Evolutionary conservation across 768 basidiomycete species (phyloP).

Genomic region (Gloeostereum incarnatum): DNA sequence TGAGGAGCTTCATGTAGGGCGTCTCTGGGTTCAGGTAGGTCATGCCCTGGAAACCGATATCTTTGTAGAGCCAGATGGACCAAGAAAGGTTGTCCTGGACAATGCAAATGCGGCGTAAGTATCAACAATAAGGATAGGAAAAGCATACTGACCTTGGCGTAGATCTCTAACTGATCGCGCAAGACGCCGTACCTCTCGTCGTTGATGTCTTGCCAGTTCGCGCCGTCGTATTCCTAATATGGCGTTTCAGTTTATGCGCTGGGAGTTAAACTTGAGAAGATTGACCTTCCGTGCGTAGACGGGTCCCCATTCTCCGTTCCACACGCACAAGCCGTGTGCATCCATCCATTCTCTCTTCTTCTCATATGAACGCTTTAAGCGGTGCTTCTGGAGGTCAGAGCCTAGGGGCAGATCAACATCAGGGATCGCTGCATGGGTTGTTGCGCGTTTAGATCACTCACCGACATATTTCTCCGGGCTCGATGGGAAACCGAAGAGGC

Average conservation of each 20-base stretch:
- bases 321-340: constrained; percentile 31
- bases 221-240: constrained; percentile 27
- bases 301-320: constrained; percentile 57
- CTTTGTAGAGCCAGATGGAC: constrained; percentile 62
- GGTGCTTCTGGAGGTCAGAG: constrained; percentile 24
- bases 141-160: constrained; percentile 27
- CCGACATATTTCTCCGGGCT: constrained; percentile 31
- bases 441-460: too few relatives aligned
- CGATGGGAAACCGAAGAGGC: constrained; percentile 41
- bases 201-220: constrained; percentile 39
- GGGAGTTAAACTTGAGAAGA: too few relatives aligned
- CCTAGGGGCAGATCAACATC: too few relatives aligned
- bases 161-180: constrained; percentile 43
- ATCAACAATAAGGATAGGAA: not conserved
- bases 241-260: too few relatives aligned
- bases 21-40: constrained; percentile 40
- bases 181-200: constrained; percentile 35
- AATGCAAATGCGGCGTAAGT: not conserved
- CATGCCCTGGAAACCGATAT: constrained; percentile 53
- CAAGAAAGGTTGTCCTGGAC: constrained; percentile 38
- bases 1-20: constrained; percentile 42
- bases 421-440: too few relatives aligned
- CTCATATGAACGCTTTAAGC: constrained; percentile 30
- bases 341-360: constrained; percentile 51
- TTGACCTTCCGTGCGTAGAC: constrained; percentile 46